phyloP scores from a whole-genome alignment of 148 eudicot species.

The Pharnaceum exiguum region DNA sequence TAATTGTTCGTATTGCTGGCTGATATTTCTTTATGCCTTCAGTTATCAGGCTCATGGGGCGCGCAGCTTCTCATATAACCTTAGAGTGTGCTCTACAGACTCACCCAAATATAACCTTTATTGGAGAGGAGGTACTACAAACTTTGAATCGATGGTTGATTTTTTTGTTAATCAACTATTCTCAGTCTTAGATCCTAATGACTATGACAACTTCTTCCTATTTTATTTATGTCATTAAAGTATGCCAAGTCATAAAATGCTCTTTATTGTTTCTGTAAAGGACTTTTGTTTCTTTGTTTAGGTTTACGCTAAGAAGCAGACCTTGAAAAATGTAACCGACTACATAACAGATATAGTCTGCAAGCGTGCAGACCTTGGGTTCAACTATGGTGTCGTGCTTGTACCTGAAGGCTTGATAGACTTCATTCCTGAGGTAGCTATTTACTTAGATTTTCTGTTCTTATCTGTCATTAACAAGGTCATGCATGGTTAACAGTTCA shows the following conservation, averaged over 20 bases:
- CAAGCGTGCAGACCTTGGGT: slow-evolving; percentile 77
- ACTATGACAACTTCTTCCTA: not conserved
- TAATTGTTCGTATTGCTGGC: not conserved
- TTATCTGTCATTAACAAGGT: no score
- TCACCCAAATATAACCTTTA: slow-evolving; percentile 86
- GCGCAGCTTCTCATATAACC: slow-evolving; percentile 99
- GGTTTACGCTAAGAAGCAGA: slow-evolving; percentile 83
- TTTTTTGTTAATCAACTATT: not conserved
- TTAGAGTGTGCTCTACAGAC: slow-evolving; percentile 98
- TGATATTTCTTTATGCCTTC: slow-evolving; percentile 13
- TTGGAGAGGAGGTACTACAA: slow-evolving; percentile 84
- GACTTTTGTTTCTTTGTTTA: slow-evolving; percentile 25
- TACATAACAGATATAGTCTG: slow-evolving; percentile 84
- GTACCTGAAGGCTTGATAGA: slow-evolving; percentile 97
- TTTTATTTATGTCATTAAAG: not conserved
- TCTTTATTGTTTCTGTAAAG: not conserved
- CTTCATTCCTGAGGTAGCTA: slow-evolving; percentile 98
- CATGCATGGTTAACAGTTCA: no score
- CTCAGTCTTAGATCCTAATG: not conserved
- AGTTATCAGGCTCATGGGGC: slow-evolving; percentile 99
- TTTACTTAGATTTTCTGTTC: no score
- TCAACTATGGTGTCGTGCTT: slow-evolving; percentile 86
- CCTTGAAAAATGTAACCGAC: slow-evolving; percentile 84
- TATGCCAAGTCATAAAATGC: not conserved
- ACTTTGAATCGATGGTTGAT: not conserved